Base-by-base conservation (phyloP, 257 asterid species). In the Craterostigma plantagineum region DNA sequence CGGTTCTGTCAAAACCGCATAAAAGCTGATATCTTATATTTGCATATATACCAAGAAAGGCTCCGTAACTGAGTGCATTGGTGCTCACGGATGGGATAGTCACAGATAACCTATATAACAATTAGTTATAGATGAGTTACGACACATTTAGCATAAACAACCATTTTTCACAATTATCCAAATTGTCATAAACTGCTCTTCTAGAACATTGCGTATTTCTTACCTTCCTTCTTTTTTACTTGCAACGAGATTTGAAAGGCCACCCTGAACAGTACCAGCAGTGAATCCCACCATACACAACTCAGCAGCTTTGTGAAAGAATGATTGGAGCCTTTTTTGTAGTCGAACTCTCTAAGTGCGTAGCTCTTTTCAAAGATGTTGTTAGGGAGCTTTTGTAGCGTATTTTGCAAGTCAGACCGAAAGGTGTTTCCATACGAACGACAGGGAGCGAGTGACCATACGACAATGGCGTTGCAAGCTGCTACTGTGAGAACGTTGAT, bases 51-150 rank as follows among this genome's bases (percentile, higher is more conserved):
- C 96, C 96, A 49, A 90, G 96, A 65, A 90, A 90, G 45, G 94
- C 91, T 59, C 99, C 99, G 57, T 83, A 90, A 45, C 96, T 95
- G 15, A 90, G 91, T n/a, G 96, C 91, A 64, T 90, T 90, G 38
- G 70, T 65, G 67, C 82, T 80, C 69, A 80, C 82, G 38, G 94
- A 74, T 36, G 99, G 94, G 43, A 59, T 54, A 23, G 76, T 75
- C 63, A 90, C 84, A 10, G 92, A 90, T 60, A 80, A 63, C 84
- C 99, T 90, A 46, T 45, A 46, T 44, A 41, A 41, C 38, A 45
- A 61, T 14, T 42, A 46, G 35, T 45, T 35, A 10, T 39, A 27
- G 14, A 33, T 27, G 1, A 23, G 30, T 23, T 23, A 6, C 4
- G 30, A 23, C 30, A 23, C 6, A 23, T 23, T 23, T 23, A 23